These are phyloP conservation scores for Piper longum DNA, from an alignment of 164 flowering plant species.

Conservation along the genomic window DNA sequence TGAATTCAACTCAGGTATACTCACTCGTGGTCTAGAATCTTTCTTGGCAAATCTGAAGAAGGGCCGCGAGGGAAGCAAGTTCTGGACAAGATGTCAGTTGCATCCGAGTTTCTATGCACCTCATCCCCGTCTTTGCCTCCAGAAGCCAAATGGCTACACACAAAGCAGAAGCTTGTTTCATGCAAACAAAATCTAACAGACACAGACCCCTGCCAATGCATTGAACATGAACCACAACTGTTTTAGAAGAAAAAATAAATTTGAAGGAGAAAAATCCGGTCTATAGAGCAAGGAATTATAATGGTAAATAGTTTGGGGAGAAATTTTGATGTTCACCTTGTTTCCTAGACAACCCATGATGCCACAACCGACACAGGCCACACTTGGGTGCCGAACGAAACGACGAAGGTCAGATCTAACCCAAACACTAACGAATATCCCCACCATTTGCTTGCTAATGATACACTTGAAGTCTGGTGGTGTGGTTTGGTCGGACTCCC, in stretches of 20 bases:
- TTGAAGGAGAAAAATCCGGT: background rate
- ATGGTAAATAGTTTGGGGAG: too few species aligned
- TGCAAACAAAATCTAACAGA: conserved; percentile 51
- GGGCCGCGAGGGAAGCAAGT: conserved; percentile 48
- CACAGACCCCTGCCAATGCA: conserved; percentile 49
- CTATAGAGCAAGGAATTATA: background rate
- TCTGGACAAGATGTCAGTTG: conserved; percentile 33
- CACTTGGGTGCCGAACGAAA: conserved; percentile 32
- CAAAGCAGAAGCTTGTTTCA: conserved; percentile 73
- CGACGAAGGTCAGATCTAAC: conserved; percentile 31
- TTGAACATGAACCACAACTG: background rate
- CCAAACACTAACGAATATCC: conserved; percentile 56
- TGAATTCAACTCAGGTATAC: conserved; percentile 8
- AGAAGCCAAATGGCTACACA: conserved; percentile 64
- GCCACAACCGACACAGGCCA: conserved; percentile 71
- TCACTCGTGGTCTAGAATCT: conserved; percentile 62
- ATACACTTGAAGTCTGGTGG: conserved; percentile 34
- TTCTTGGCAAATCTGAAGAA: conserved; percentile 33
- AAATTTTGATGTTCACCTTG: conserved; percentile 26
- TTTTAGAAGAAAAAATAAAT: too few species aligned
- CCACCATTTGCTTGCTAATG: conserved; percentile 70
- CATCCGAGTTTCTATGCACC: conserved; percentile 39
- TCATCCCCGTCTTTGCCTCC: conserved; percentile 58
- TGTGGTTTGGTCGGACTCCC: conserved; percentile 4
- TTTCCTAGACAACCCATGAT: conserved; percentile 73